A percentile compares a stretch with the other conserved stretches of the same genome.
phyloP scores from a whole-genome alignment of 129 eudicot genomes.

The Saussurea involucrata region DNA sequence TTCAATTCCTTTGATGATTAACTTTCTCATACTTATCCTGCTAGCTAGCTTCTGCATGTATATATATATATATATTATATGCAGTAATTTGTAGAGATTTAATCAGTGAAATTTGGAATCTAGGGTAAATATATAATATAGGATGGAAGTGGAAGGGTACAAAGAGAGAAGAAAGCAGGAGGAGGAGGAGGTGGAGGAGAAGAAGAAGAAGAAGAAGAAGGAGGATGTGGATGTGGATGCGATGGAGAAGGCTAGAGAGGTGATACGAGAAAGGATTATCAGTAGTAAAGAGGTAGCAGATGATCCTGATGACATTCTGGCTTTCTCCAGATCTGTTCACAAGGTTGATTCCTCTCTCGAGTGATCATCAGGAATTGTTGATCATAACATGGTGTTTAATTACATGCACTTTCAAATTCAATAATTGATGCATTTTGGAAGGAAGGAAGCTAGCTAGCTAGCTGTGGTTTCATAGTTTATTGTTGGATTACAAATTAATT shows the following conservation, averaged over 20 bases:
- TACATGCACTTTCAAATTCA: too few relatives aligned
- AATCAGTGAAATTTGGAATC: too few relatives aligned
- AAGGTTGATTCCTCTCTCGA: slow-evolving; percentile 23
- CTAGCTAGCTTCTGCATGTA: background rate
- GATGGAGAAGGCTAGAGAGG: slow-evolving; percentile 10
- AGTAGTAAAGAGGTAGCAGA: background rate
- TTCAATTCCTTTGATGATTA: background rate
- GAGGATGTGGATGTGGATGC: background rate
- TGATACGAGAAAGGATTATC: slow-evolving; percentile 16
- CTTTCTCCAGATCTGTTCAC: slow-evolving; percentile 18
- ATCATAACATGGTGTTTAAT: background rate
- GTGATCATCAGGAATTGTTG: background rate
- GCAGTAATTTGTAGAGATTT: too few relatives aligned
- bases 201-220: background rate
- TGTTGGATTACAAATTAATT: too few relatives aligned
- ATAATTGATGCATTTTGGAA: too few relatives aligned
- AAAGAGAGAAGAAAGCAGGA: slow-evolving; percentile 11
- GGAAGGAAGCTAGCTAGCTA: too few relatives aligned
- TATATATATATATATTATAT: background rate
- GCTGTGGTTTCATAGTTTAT: too few relatives aligned
- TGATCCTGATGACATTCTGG: slow-evolving; percentile 19
- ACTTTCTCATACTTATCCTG: slow-evolving; percentile 4
- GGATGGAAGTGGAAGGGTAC: slow-evolving; percentile 5
- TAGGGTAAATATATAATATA: background rate
- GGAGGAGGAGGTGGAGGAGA: background rate